Percentiles rank a stretch among this genome's conserved stretches.
phyloP scores from a whole-genome alignment of 1,139 yeast genomes.

The Yamadazyma atmosphaerica region DNA sequence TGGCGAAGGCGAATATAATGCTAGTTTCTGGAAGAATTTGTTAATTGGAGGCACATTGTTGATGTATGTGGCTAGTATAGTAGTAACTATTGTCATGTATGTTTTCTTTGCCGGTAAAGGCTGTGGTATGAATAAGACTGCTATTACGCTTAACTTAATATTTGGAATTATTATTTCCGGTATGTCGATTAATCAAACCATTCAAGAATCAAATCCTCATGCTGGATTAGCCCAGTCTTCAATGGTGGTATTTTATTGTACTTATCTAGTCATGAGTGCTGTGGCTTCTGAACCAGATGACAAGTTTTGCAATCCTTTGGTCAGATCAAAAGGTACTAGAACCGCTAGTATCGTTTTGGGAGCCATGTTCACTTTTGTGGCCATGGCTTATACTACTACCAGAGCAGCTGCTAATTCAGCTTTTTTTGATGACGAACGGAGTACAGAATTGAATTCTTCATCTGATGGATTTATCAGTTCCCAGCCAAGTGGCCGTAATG shows the following conservation, averaged over 20 bases:
- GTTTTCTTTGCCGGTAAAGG: constrained; percentile 81
- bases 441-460: constrained; percentile 18
- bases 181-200: constrained; percentile 74
- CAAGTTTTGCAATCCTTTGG: constrained; percentile 83
- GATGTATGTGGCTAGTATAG: constrained; percentile 76
- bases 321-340: constrained; percentile 86
- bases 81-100: constrained; percentile 77
- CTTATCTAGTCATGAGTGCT: constrained; percentile 89
- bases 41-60: constrained; percentile 82
- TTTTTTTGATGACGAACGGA: constrained; percentile 41
- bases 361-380: constrained; percentile 89
- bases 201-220: constrained; percentile 91
- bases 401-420: constrained; percentile 88
- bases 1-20: constrained; percentile 46
- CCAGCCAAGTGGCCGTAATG: constrained; percentile 62
- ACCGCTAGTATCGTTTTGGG: constrained; percentile 87
- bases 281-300: constrained; percentile 98
- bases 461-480: constrained; percentile 30
- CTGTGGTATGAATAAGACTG: constrained; percentile 88
- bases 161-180: constrained; percentile 64
- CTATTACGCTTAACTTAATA: constrained; percentile 74
- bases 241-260: constrained; percentile 92
- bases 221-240: constrained; percentile 97
- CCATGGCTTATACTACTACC: constrained; percentile 96
- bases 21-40: constrained; percentile 73